A percentile compares a stretch with the other conserved stretches of the same genome.
These are phyloP conservation scores for Fusarium neocosmosporiellum DNA, from an alignment of 2,329 filamentous ascomycete species.

Conservation along the genomic window DNA sequence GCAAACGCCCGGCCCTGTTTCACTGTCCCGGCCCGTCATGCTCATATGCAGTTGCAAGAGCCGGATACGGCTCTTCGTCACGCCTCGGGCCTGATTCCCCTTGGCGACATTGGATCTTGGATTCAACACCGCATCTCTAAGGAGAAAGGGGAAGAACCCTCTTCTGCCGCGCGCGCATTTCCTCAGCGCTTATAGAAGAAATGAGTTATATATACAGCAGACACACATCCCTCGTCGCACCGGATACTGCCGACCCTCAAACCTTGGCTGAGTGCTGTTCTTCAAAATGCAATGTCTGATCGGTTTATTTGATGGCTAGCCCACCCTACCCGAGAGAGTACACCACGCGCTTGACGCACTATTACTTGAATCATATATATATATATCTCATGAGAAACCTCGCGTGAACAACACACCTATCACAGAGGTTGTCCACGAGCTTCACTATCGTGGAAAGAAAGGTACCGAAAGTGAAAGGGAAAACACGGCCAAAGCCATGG, in stretches of 20 bases:
- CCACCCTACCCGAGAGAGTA: not conserved
- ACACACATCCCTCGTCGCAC: not conserved
- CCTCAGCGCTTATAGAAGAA: not conserved
- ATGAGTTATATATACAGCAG: not conserved
- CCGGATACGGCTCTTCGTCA: not conserved
- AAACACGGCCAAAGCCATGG: not conserved
- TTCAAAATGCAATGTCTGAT: not conserved
- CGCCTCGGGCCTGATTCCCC: not conserved
- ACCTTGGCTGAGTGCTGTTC: not conserved
- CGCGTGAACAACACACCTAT: not conserved
- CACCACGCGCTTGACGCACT: not conserved
- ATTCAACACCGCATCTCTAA: not conserved
- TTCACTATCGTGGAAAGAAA: not conserved
- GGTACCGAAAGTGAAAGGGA: not conserved
- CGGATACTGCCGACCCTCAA: not conserved
- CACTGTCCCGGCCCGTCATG: not conserved
- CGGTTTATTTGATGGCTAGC: not conserved
- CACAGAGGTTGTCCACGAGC: not conserved
- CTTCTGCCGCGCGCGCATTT: not conserved
- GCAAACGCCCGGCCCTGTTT: too few species aligned
- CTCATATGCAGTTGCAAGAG: not conserved
- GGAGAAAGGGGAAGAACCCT: not conserved
- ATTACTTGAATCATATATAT: not conserved
- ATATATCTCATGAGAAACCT: not conserved
- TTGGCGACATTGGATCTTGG: not conserved